phyloP scores from a whole-genome alignment of 495 filamentous ascomycete genomes.

The Astrothelium macrocarpum region DNA sequence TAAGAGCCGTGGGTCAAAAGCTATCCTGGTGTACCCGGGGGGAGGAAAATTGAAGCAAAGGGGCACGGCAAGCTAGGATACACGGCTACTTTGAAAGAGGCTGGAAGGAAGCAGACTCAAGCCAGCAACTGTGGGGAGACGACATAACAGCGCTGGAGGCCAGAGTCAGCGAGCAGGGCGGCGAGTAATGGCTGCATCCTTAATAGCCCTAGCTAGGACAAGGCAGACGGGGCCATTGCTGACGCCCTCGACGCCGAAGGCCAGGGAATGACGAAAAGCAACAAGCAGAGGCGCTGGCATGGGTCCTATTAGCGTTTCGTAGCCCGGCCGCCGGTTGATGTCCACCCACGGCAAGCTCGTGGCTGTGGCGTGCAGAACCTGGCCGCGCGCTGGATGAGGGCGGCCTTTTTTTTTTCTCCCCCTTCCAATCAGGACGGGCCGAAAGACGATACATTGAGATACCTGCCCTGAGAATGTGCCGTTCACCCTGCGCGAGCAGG shows the following conservation, averaged over 20 bases:
- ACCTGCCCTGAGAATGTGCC: background rate
- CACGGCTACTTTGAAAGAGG: background rate
- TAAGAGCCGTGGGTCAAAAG: background rate
- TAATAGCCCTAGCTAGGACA: background rate
- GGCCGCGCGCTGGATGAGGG: background rate
- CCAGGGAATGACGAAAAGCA: constrained; percentile 6
- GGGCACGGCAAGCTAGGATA: background rate
- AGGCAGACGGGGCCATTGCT: background rate
- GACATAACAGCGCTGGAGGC: background rate
- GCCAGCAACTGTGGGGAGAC: constrained; percentile 1
- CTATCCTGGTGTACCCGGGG: background rate
- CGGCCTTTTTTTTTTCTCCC: background rate
- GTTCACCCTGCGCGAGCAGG: background rate
- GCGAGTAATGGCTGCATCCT: constrained; percentile 1
- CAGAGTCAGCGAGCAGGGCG: background rate
- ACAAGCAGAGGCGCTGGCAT: background rate
- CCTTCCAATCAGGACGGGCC: background rate
- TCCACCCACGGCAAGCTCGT: background rate
- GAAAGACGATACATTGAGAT: background rate
- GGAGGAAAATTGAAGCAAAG: constrained; percentile 1
- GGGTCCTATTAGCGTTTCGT: background rate
- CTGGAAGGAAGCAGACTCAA: background rate
- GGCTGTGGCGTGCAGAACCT: constrained; percentile 5
- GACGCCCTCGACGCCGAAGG: background rate
- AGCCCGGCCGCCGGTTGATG: background rate